Base-by-base conservation (phyloP, 345 rosid genomes). In the Populus pruinosa region DNA sequence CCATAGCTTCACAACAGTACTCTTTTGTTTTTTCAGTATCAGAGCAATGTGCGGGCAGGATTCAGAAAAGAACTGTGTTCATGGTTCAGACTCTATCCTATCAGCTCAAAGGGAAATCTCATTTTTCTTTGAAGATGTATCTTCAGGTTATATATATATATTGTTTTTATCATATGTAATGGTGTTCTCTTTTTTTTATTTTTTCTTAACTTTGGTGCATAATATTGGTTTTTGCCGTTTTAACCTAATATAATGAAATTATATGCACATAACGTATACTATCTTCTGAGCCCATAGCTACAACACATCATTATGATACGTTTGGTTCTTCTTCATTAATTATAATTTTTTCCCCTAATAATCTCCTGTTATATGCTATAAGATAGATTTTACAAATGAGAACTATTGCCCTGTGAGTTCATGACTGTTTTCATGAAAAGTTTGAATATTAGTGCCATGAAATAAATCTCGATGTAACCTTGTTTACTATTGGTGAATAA, bases 61-160 rank as follows among this genome's bases (percentile, higher is more conserved):
- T 86, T 86, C 78, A 6, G 89, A 90, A 81, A 86, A 79, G 67
- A 94, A 94, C 63, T 94, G 95, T 72, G 90, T 92, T 64, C 97
- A 90, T 76, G 97, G 98, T 75, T 94, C 97, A 0, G 97, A 94
- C 86, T 94, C 98, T 61, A 76, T 79, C 67, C 77, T 82, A 74
- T 94, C 96, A 23, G 96, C 94, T 71, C 83, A 82, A 83, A 87
- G 97, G 75, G 94, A 92, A 83, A 91, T 94, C 73, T 76, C 87
- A 33, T 90, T 94, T 85, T 92, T 94, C 91, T 92, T 92, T 80
- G 72, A 75, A 69, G 87, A 87, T 69, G 44, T n/a, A 35, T 62
- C 82, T 59, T 68, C 84, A 86, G 91, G 96, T 94, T 81, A 69
- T 81, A 27, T 47, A 53, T 61, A 5, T 79, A 13, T 35, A 10